Base-by-base conservation (phyloP, 2,329 filamentous ascomycete genomes). In the Leptosphaerulina australis region DNA sequence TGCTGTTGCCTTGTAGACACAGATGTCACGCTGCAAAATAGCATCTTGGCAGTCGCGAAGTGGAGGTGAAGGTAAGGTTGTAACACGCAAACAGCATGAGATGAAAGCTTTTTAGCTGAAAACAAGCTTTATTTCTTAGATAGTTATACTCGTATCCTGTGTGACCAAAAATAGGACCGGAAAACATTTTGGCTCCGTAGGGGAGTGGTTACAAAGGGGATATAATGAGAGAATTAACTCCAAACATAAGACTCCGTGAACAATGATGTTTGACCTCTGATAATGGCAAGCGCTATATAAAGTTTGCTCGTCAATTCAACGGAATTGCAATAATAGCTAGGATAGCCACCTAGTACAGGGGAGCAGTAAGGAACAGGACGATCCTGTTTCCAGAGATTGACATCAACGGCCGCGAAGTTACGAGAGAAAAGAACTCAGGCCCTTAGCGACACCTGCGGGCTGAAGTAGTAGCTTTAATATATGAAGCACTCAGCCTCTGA, bases 381-480 rank as follows among this genome's bases (percentile, higher is more conserved):
- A 21, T 46, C 15, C 18, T 51, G 39, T 21, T 47, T 53, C 53
- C 56, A 56, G 6, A 56, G 53, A 36, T 59, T 60, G 40, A 58
- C 56, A 34, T 65, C 57, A 48, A 63, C 36, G 9, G 59, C 59
- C 15, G 58, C 56, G 26, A 64, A 59, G n/a, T 44, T 36, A 28
- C 26, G 48, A 2, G 30, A 39, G 21, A 39, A 36, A 51, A 11
- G 30, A 17, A 24, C 14, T 30, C 6, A 36, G 20, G 34, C 55
- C 51, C 44, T 58, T 59, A 28, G 30, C 25, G 15, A 59, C 47
- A 46, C 56, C 63, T 28, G 60, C 56, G 26, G 59, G 47, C 50
- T 53, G 8, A 5, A 12, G 8, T 18, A 11, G 11, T 22, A 29
- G 4, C 8, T 21, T 41, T 50, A 55, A 44, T 44, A 49, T 28